Evolutionary conservation across 805 yeast genomes (phyloP).

Genomic region (Yamadazyma tumulicola): DNA sequence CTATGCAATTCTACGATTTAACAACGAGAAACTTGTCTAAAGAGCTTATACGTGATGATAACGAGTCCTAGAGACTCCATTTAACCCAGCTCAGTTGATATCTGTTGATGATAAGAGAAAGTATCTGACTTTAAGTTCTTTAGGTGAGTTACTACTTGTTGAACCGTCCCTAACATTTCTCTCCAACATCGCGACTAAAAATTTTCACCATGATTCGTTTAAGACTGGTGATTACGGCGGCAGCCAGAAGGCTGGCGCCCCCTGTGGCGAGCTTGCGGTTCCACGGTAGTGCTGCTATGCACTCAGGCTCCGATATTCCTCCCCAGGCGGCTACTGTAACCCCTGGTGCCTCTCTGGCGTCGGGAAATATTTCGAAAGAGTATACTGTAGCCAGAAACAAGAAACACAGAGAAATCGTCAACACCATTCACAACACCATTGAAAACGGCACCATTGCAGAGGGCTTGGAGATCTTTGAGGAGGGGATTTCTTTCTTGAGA

Average conservation of each 20-base stretch:
- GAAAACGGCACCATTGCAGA: constrained; percentile 20
- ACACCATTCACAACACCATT: constrained; percentile 27
- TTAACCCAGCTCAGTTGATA: constrained; percentile 46
- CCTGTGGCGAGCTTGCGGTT: neutral
- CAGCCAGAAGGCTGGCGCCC: no score
- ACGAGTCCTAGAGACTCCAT: constrained; percentile 37
- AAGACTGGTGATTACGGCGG: constrained; percentile 9
- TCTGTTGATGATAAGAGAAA: constrained; percentile 35
- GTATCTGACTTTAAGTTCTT: constrained; percentile 9
- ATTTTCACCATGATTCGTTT: constrained; percentile 16
- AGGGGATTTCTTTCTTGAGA: constrained; percentile 36
- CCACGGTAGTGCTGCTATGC: neutral
- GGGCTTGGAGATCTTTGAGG: constrained; percentile 35
- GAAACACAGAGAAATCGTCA: constrained; percentile 24
- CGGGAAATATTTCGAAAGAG: no score
- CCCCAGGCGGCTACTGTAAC: no score
- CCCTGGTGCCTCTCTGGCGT: no score
- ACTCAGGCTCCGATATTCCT: neutral
- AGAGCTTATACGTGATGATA: constrained; percentile 29
- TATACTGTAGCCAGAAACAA: neutral
- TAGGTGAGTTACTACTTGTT: constrained; percentile 3
- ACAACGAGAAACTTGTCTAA: constrained; percentile 9
- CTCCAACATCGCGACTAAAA: neutral
- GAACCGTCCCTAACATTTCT: constrained; percentile 3
- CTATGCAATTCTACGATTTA: constrained; percentile 1